Evolutionary conservation across 2,329 filamentous ascomycete species (phyloP).

Genomic region (Botrytis squamosa): DNA sequence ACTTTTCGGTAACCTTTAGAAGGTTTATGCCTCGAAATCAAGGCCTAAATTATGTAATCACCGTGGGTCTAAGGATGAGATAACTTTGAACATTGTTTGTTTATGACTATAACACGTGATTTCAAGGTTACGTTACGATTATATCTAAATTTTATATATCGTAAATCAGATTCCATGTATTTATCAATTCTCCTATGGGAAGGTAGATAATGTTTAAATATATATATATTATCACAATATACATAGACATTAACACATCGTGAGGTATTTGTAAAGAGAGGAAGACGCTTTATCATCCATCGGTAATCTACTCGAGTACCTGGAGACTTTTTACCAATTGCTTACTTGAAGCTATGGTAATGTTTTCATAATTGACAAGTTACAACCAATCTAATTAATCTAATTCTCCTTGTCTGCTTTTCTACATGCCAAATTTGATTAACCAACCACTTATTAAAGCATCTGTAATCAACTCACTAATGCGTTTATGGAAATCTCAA

Average conservation of each 20-base stretch:
- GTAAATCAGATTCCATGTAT: too few relatives aligned
- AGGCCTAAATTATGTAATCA: too few relatives aligned
- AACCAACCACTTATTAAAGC: constrained; percentile 2
- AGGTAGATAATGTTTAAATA: too few relatives aligned
- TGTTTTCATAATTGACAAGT: not conserved
- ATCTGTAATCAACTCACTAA: constrained; percentile 5
- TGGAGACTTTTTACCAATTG: not conserved
- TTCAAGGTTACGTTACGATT: not conserved
- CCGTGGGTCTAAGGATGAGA: too few relatives aligned
- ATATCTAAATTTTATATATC: not conserved
- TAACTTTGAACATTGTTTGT: too few relatives aligned
- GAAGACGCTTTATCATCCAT: not conserved
- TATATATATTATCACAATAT: too few relatives aligned
- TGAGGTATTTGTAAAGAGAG: not conserved
- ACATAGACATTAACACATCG: too few relatives aligned
- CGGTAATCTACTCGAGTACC: not conserved
- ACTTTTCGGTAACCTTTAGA: too few relatives aligned
- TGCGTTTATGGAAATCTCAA: not conserved
- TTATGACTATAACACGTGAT: too few relatives aligned
- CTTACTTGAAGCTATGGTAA: constrained; percentile 7
- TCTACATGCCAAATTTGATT: not conserved
- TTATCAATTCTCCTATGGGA: too few relatives aligned
- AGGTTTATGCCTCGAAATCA: too few relatives aligned
- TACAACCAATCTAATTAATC: not conserved
- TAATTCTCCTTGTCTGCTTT: not conserved